These are phyloP conservation scores for Tubosaeta brunneosetosa DNA, from an alignment of 768 basidiomycete species.

Conservation along the genomic window DNA sequence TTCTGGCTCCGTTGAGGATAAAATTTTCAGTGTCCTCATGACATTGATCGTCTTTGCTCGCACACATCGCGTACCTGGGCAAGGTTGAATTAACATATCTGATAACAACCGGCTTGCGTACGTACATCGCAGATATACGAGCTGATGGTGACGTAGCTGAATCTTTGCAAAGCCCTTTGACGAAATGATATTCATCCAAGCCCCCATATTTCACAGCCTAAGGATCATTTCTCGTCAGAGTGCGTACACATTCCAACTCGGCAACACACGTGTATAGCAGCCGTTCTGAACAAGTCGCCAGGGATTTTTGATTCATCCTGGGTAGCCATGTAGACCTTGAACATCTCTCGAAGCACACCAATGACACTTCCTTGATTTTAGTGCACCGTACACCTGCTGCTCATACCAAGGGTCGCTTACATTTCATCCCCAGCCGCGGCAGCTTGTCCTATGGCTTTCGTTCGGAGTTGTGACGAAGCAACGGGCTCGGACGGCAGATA, in stretches of 20 bases:
- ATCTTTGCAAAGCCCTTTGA: slow-evolving; percentile 63
- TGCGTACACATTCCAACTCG: neutral
- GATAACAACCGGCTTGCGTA: neutral
- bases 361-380: slow-evolving; percentile 51
- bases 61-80: slow-evolving; percentile 59
- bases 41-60: slow-evolving; percentile 51
- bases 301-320: slow-evolving; percentile 77
- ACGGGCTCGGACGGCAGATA: slow-evolving; percentile 60
- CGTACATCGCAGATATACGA: slow-evolving; percentile 61
- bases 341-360: slow-evolving; percentile 64
- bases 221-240: slow-evolving; percentile 1
- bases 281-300: slow-evolving; percentile 63
- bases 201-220: slow-evolving; percentile 77
- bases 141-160: slow-evolving; percentile 71
- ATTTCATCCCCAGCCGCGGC: slow-evolving; percentile 41
- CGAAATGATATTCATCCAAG: slow-evolving; percentile 65
- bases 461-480: slow-evolving; percentile 69
- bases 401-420: slow-evolving; percentile 21
- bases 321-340: slow-evolving; percentile 63
- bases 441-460: slow-evolving; percentile 61
- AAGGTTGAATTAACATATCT: neutral
- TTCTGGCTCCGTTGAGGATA: slow-evolving; percentile 49
- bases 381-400: neutral
- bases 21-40: slow-evolving; percentile 59
- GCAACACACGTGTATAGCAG: slow-evolving; percentile 46